These are phyloP conservation scores for Diaporthe sp. DNA, from an alignment of 2,329 filamentous ascomycete genomes.

Conservation along the genomic window DNA sequence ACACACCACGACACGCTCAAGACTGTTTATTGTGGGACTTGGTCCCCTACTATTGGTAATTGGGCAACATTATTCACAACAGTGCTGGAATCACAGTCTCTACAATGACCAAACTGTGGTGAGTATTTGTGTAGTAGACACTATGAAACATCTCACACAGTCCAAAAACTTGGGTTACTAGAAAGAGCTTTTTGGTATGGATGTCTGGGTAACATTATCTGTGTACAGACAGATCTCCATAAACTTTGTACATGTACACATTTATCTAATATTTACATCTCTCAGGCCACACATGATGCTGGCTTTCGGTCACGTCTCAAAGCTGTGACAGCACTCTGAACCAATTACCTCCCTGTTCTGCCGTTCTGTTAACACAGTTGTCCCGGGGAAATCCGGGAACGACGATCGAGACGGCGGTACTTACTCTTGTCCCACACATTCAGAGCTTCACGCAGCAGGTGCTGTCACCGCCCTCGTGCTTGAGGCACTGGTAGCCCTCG, in stretches of 20 bases:
- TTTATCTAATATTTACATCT: neutral
- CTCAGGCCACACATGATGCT: neutral
- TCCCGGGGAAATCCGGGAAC: neutral
- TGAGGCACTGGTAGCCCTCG: conserved; percentile 13
- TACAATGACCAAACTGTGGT: no score
- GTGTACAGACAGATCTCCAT: neutral
- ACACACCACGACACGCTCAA: no score
- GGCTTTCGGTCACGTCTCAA: neutral
- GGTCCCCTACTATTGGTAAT: neutral
- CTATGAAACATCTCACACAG: neutral
- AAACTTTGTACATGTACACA: no score
- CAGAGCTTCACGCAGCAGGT: conserved; percentile 19
- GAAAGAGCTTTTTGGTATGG: no score
- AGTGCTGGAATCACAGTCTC: no score
- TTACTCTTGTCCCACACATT: neutral
- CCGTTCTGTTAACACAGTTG: neutral
- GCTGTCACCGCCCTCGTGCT: neutral
- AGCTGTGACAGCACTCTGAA: no score
- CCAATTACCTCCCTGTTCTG: neutral
- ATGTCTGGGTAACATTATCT: neutral
- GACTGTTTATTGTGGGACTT: neutral
- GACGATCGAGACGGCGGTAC: neutral
- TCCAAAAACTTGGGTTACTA: neutral
- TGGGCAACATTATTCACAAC: neutral
- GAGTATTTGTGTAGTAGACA: neutral